Evolutionary conservation across 169 alveolate species (phyloP), one percentile per base, ranked within the genome.

Genomic region (Plasmodium inui): DNA sequence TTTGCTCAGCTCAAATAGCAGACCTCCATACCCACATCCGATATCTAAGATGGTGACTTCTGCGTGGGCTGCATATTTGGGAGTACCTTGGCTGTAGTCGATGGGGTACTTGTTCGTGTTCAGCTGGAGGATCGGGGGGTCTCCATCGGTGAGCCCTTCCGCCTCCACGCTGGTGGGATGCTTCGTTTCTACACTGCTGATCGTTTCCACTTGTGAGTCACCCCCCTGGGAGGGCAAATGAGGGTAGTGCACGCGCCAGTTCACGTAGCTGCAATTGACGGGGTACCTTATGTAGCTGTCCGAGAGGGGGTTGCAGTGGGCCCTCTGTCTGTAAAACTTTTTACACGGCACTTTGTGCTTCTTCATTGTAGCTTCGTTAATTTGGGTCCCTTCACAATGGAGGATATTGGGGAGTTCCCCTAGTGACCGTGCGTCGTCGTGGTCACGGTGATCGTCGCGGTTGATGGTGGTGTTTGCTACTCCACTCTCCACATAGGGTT

Each of bases 1-100:
- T 22, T 91, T 95, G 72, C 98, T 95, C 55, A 98, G 95, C 46
- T 97, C 92, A 82, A 97, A 96, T 50, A 96, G 85, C 71, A 98
- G 94, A 3, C 99, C 98, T 19, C 99, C 99, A 82, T 96, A 98
- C 19, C 99, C 99, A 72, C 99, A 98, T 28, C 99, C 99, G 30
- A 98, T 94, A 85, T 98, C 99, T 76, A 97, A 79, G 26, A 98
- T 86, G 67, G 91, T 80, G 7, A 94, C 95, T 8, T 94, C 88
- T 9, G 79, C 50, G 22, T 10, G 93, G 46, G 26, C 14, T 50
- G 37, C 32, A 26, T 72, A 17, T 34, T 22, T 50, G 22, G 53
- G 81, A 12, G 67, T 17, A 37, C 22, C 53, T 37, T 53, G 76
- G 73, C 53, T 67, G 17, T 83, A 83, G 30, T 34, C 37, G 12